Percentiles rank a stretch among this genome's conserved stretches.
Conservation (phyloP, 1,284 basidiomycete species). For the Rhizoctonia solani region DNA sequence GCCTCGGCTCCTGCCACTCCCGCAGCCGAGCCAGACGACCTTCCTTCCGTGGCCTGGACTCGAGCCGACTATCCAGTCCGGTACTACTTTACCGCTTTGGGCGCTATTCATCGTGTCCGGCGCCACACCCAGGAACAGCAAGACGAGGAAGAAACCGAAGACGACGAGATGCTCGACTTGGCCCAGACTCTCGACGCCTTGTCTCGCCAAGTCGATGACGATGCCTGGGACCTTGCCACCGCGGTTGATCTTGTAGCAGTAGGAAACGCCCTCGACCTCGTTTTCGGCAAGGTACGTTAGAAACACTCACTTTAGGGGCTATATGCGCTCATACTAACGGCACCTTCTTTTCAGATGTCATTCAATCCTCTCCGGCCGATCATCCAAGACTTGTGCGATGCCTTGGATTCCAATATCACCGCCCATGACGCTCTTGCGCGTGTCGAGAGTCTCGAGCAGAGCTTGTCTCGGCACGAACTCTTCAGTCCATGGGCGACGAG, state of each 20-base stretch:
- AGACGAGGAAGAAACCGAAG: neutral
- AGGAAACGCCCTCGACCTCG: conserved; percentile 24
- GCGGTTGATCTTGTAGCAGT: conserved; percentile 18
- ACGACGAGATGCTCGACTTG: neutral
- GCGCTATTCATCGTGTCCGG: conserved; percentile 6
- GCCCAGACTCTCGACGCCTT: conserved; percentile 3
- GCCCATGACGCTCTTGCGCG: conserved; percentile 27
- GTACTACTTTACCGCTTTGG: conserved; percentile 34
- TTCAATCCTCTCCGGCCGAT: conserved; percentile 29
- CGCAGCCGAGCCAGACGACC: conserved; percentile 8
- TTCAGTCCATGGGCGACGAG: too few relatives aligned
- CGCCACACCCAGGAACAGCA: neutral
- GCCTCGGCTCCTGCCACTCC: conserved; percentile 27
- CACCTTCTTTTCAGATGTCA: conserved; percentile 28
- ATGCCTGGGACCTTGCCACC: conserved; percentile 6
- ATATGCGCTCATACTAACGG: neutral
- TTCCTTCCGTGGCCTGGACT: conserved; percentile 34
- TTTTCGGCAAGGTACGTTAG: conserved; percentile 22
- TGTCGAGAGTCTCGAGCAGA: conserved; percentile 25
- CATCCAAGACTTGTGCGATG: conserved; percentile 27
- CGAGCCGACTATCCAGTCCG: conserved; percentile 34
- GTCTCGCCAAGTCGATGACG: conserved; percentile 13
- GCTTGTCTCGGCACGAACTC: conserved; percentile 19
- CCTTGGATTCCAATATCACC: conserved; percentile 1
- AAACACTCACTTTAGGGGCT: neutral